Evolutionary conservation across 2,329 filamentous ascomycete genomes (phyloP), one percentile per base, ranked within the genome.

Genomic region (Neofusicoccum parvum): DNA sequence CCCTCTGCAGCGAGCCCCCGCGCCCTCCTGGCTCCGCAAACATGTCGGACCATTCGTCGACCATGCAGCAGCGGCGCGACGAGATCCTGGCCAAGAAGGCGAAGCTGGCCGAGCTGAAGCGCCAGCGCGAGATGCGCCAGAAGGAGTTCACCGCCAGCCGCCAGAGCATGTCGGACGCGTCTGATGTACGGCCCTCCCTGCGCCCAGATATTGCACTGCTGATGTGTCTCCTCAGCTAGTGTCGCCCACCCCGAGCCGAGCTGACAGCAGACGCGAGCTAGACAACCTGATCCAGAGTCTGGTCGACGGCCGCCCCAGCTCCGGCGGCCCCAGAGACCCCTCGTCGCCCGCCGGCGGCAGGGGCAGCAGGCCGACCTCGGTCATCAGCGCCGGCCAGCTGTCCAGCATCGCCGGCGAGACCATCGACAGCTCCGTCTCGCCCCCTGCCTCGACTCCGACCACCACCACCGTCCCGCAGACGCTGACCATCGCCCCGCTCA

Each of bases 71-170:
- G 85, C 90, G 94, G 73, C 91, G 92, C 83, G 93, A 97, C 83
- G 95, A 99, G 83, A 97, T 99, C 72, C 84, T 95, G 72, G 94
- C 93, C 71, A 99, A 99, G 83, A 94, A 92, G 84, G 94, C 94
- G 69, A 97, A 95, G 84, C 92, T 99, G 73, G 94, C 92, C 58
- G 95, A 98, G 85, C 86, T 99, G 70, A 97, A 97, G 82, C 88
- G 92, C 68, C 93, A 97, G 81, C 88, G 95, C 72, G 93, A 96
- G 78, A 82, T 94, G 72, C 87, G 94, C 67, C 87, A 92, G 69
- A 91, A 86, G 75, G 92, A 96, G 76, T 88, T 91, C 72, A 87
- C 85, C 67, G 86, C 86, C 68, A 88, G 83, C 71, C 87, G 92
- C 70, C 86, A 89, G 73, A 91, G 88, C 76, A 74, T 70, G 12